Percentiles rank a stretch among this genome's conserved stretches.
phyloP scores from a whole-genome alignment of 2,329 filamentous ascomycete genomes.

The Kalmusia sp. region DNA sequence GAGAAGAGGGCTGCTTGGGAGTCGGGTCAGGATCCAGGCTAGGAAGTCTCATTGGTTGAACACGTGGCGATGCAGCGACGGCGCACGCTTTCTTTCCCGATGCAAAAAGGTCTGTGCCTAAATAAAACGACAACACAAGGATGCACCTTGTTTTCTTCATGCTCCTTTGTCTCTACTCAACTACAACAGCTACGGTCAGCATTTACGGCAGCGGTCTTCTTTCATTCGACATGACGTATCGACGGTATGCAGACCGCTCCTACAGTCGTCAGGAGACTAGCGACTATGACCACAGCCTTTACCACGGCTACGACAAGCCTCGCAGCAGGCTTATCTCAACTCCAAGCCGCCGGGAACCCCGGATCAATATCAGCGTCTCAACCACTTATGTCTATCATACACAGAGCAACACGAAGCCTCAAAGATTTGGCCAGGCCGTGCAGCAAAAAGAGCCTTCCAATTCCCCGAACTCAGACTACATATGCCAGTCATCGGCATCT shows the following conservation, averaged over 20 bases:
- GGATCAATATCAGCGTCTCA: background rate
- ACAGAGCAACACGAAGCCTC: background rate
- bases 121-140: background rate
- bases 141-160: background rate
- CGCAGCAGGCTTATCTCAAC: background rate
- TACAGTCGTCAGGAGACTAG: background rate
- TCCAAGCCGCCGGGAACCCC: background rate
- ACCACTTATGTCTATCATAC: background rate
- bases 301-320: background rate
- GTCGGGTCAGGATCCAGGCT: background rate
- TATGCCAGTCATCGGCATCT: background rate
- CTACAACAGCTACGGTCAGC: background rate
- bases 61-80: slow-evolving; percentile 7
- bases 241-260: background rate
- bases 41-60: background rate
- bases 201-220: background rate
- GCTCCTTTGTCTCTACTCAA: background rate
- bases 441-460: background rate
- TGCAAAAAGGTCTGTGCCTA: background rate
- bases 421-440: no score
- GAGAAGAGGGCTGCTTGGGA: background rate
- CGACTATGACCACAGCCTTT: background rate
- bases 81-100: background rate
- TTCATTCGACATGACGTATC: background rate
- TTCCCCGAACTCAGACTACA: background rate